Base-by-base conservation (phyloP, 2,329 filamentous ascomycete genomes). In the Diplodia mutila region DNA sequence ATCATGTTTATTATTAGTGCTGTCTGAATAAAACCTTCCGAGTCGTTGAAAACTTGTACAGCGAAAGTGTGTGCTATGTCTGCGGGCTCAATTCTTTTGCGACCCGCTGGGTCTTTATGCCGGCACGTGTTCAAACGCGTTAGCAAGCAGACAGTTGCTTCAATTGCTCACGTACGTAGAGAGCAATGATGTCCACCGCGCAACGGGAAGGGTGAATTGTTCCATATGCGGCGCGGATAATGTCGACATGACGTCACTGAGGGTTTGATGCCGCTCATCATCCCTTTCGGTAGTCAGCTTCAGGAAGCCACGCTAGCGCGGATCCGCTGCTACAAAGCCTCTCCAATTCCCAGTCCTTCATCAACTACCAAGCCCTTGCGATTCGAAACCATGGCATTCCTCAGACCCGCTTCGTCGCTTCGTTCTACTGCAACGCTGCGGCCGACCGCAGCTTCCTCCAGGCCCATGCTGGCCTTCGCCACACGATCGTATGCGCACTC, bases 401-500 rank as follows among this genome's bases (percentile, higher is more conserved):
- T 78, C 34, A 75, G 75, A 66, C 69, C 72, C 39, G 65, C 70
- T 25, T 71, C 74, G n/a, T 70, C 76, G 32, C 69, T 77, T 53
- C 75, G 77, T 55, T 23, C 57, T 5, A n/a, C 46, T 9, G 52
- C 64, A 9, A 29, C 39, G 34, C 48, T 67, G n/a, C 57, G 66
- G 34, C 66, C 57, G 7, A 55, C 70, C 52, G 72, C 74, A 25
- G 70, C n/a, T 21, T 21, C 42, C 9, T 46, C 74, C 65, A 75
- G 74, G 69, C 72, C 75, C 23, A 71, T 70, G 39, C 55, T 74
- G 42, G 75, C 77, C 59, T 69, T 72, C 37, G 52, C 69, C 37
- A 52, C 67, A 29, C 67, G 25, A 61, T 18, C 78, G 77, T 76
- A 77, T 69, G 79, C 79, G 29, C 73, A 72, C 25, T 70, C 73